Evolutionary conservation across 768 basidiomycete genomes (phyloP).

Genomic region (Leucocoprinus birnbaumii): DNA sequence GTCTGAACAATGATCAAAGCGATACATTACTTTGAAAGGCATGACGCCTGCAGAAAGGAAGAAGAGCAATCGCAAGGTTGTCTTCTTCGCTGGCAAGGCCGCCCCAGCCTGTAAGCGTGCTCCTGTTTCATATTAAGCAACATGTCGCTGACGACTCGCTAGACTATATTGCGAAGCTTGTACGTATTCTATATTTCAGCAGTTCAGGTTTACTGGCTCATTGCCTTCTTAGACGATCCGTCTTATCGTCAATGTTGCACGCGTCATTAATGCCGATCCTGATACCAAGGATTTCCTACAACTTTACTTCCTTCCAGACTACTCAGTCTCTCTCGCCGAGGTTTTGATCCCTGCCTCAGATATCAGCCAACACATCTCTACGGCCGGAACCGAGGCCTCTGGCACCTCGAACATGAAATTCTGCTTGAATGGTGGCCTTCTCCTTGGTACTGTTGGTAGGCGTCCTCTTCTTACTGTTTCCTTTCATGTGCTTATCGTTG

Average conservation of each 20-base stretch:
- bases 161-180: conserved; percentile 93
- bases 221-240: conserved; percentile 64
- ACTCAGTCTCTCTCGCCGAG: conserved; percentile 82
- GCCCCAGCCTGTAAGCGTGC: conserved; percentile 78
- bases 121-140: not conserved
- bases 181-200: conserved; percentile 22
- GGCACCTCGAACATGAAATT: conserved; percentile 89
- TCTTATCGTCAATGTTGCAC: conserved; percentile 89
- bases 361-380: conserved; percentile 95
- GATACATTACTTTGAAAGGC: conserved; percentile 78
- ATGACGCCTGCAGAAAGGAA: conserved; percentile 78
- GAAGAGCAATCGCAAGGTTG: conserved; percentile 80
- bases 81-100: conserved; percentile 98
- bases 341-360: conserved; percentile 90
- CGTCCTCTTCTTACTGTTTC: not conserved
- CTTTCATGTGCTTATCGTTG: not conserved
- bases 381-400: conserved; percentile 91
- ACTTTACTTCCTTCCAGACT: conserved; percentile 95
- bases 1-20: conserved; percentile 33
- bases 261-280: conserved; percentile 76
- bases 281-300: conserved; percentile 86
- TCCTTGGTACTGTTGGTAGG: conserved; percentile 78
- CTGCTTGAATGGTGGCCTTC: conserved; percentile 85
- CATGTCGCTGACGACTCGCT: conserved; percentile 9
- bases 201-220: conserved; percentile 11